phyloP scores from a whole-genome alignment of 192 early-diverging fungal genomes.

The Phycomyces nitens region DNA sequence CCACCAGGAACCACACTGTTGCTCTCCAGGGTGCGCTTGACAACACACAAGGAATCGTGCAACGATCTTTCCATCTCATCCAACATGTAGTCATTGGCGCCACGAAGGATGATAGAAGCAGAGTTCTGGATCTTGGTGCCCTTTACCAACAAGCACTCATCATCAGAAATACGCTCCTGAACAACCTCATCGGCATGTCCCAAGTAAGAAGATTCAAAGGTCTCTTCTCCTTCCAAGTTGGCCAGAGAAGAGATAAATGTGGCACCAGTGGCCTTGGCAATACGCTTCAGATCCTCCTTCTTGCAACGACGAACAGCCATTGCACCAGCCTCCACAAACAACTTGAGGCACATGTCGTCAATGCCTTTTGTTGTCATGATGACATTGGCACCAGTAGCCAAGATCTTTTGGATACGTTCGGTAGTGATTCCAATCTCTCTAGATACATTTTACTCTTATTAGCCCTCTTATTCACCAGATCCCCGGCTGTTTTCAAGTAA shows the following conservation, averaged over 20 bases:
- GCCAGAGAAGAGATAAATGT: constrained; percentile 92
- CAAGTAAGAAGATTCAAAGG: constrained; percentile 84
- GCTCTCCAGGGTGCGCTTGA: constrained; percentile 95
- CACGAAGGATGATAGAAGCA: constrained; percentile 93
- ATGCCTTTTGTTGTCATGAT: constrained; percentile 97
- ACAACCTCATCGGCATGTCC: constrained; percentile 93
- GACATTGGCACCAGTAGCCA: constrained; percentile 92
- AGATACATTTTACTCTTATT: not conserved
- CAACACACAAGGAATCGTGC: constrained; percentile 92
- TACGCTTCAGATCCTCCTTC: constrained; percentile 95
- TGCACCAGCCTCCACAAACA: constrained; percentile 95
- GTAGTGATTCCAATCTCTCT: constrained; percentile 95
- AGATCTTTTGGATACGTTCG: constrained; percentile 92
- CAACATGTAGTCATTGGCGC: constrained; percentile 98
- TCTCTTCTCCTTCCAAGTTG: constrained; percentile 97
- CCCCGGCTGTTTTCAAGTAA: constrained; percentile 36
- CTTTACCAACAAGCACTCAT: constrained; percentile 95
- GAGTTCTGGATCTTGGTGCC: constrained; percentile 85
- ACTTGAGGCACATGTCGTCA: constrained; percentile 96
- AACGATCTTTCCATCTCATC: constrained; percentile 99
- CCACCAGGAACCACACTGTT: constrained; percentile 96
- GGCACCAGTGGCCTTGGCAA: constrained; percentile 96
- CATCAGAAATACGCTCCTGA: constrained; percentile 95
- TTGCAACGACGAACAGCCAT: constrained; percentile 92
- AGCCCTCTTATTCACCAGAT: not conserved